Percentiles rank a stretch among this genome's conserved stretches.
Conservation (phyloP, 495 filamentous ascomycete genomes). For the Cladorrhinum samala region DNA sequence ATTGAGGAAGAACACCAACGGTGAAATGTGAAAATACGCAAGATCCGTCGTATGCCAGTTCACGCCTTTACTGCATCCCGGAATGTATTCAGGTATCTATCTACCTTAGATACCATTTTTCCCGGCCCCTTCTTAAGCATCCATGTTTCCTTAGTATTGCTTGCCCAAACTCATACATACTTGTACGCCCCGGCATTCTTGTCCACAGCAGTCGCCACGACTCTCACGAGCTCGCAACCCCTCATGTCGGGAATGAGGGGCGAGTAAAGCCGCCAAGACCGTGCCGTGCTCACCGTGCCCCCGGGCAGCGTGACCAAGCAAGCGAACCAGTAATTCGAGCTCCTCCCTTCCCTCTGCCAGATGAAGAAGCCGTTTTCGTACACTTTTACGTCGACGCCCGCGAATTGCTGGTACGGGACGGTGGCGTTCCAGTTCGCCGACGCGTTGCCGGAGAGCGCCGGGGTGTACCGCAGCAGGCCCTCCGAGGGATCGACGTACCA, state of each 20-base stretch:
- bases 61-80: too few relatives aligned
- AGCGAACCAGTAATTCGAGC: conserved; percentile 8
- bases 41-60: too few relatives aligned
- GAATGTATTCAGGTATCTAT: too few relatives aligned
- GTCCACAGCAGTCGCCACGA: conserved; percentile 10
- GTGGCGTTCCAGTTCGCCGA: conserved; percentile 7
- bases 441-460: not conserved
- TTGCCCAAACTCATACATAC: conserved; percentile 4
- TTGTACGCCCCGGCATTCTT: conserved; percentile 6
- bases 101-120: too few relatives aligned
- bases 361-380: conserved; percentile 10
- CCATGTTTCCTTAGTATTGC: too few relatives aligned
- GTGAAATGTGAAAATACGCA: too few relatives aligned
- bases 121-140: too few relatives aligned
- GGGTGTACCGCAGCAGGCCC: conserved; percentile 7
- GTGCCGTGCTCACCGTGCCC: conserved; percentile 5
- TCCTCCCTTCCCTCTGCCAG: not conserved
- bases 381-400: conserved; percentile 1
- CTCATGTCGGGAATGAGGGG: not conserved
- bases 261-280: conserved; percentile 12
- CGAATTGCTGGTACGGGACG: conserved; percentile 5
- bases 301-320: conserved; percentile 10
- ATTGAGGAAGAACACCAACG: too few relatives aligned
- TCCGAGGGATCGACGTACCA: conserved; percentile 12
- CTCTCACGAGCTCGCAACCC: conserved; percentile 10